Conservation (phyloP, 2,329 filamentous ascomycete genomes). For the Cordyceps fumosorosea region DNA sequence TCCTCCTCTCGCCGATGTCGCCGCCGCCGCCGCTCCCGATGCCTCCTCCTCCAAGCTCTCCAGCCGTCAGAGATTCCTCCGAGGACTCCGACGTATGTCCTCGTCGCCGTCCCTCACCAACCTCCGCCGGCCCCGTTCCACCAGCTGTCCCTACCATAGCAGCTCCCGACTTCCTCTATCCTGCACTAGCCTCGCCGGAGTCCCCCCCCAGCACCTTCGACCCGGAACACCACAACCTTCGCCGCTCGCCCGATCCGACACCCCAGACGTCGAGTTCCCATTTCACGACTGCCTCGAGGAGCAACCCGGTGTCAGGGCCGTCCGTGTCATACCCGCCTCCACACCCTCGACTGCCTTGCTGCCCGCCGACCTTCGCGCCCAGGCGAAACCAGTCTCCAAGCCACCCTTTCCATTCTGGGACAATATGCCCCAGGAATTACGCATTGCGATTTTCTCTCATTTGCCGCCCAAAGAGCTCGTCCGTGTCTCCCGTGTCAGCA, state of each 20-base stretch:
- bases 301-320: constrained; percentile 48
- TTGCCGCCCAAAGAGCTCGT: constrained; percentile 77
- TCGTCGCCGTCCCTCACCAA: constrained; percentile 68
- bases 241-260: constrained; percentile 35
- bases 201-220: constrained; percentile 23
- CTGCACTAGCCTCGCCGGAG: constrained; percentile 45
- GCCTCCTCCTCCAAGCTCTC: constrained; percentile 47
- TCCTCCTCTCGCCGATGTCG: constrained; percentile 10
- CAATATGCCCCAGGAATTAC: constrained; percentile 74
- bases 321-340: constrained; percentile 36
- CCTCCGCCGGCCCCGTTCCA: constrained; percentile 57
- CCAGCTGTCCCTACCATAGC: constrained; percentile 56
- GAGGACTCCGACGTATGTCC: constrained; percentile 71
- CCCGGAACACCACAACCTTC: constrained; percentile 33
- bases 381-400: constrained; percentile 22
- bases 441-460: constrained; percentile 68
- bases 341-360: constrained; percentile 49
- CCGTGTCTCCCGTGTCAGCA: constrained; percentile 68
- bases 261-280: constrained; percentile 34
- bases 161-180: constrained; percentile 45
- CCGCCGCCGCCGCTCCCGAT: constrained; percentile 18
- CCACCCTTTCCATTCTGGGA: constrained; percentile 64
- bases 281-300: constrained; percentile 36
- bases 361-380: constrained; percentile 49
- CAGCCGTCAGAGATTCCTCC: constrained; percentile 62